A percentile compares a stretch with the other conserved stretches of the same genome.
Evolutionary conservation across 306 rosid species (phyloP).

Genomic region (Vigna reflexopilosa): DNA sequence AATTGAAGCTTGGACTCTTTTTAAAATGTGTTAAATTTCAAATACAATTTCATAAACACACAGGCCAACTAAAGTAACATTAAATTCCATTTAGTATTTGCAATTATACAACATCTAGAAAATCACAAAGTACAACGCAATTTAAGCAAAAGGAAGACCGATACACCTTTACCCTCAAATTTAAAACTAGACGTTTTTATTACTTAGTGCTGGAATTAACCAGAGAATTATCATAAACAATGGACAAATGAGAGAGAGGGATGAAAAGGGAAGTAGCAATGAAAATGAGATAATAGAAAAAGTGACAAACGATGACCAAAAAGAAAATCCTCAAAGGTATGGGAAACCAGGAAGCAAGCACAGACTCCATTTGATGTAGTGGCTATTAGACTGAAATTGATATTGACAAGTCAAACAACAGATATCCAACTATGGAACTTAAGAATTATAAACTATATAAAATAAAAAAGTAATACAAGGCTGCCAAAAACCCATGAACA

Average conservation of each 20-base stretch:
- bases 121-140: conserved; percentile 12
- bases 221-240: conserved; percentile 25
- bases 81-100: conserved; percentile 7
- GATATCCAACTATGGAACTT: not conserved
- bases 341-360: conserved; percentile 19
- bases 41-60: conserved; percentile 40
- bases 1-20: conserved; percentile 25
- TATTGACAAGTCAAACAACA: conserved; percentile 16
- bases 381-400: conserved; percentile 7
- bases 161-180: conserved; percentile 10
- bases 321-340: conserved; percentile 10
- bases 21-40: conserved; percentile 21
- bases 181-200: not conserved
- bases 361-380: conserved; percentile 3
- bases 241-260: conserved; percentile 18
- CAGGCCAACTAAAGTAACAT: not conserved
- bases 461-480: not conserved
- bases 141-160: conserved; percentile 39
- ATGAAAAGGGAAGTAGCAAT: conserved; percentile 12
- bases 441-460: conserved; percentile 1
- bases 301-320: not conserved
- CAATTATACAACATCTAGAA: conserved; percentile 20
- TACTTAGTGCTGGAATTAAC: conserved; percentile 28
- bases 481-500: not conserved
- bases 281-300: not conserved